phyloP scores from a whole-genome alignment of 2,329 filamentous ascomycete species.

The Neophaeococcomyces mojaviensis region DNA sequence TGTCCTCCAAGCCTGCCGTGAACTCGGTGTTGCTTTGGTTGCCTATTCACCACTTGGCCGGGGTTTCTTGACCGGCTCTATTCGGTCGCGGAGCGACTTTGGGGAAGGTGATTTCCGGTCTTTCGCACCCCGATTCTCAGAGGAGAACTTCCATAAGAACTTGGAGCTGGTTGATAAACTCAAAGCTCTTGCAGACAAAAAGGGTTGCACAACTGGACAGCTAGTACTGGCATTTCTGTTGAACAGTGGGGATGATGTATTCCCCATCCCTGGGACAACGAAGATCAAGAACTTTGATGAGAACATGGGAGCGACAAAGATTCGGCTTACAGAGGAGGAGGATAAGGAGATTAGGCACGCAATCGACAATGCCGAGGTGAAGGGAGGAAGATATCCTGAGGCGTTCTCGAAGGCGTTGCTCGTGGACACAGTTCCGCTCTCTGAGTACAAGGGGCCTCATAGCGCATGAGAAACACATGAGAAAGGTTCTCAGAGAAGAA shows the following conservation, averaged over 20 bases:
- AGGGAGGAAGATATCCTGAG: constrained; percentile 21
- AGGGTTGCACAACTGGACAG: constrained; percentile 50
- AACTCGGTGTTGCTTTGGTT: constrained; percentile 50
- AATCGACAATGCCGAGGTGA: constrained; percentile 19
- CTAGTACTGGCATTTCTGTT: constrained; percentile 58
- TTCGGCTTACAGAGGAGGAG: constrained; percentile 22
- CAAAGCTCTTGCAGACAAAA: constrained; percentile 43
- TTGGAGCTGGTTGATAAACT: constrained; percentile 47
- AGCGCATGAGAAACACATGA: background rate
- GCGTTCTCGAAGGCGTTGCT: constrained; percentile 13
- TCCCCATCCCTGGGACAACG: constrained; percentile 25
- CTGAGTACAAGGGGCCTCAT: constrained; percentile 10
- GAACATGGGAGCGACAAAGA: constrained; percentile 20
- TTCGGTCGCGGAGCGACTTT: constrained; percentile 33
- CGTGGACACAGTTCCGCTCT: constrained; percentile 19
- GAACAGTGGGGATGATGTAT: constrained; percentile 50
- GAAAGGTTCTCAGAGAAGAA: background rate
- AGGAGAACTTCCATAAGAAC: constrained; percentile 53
- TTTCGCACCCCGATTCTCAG: constrained; percentile 42
- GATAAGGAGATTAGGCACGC: constrained; percentile 29
- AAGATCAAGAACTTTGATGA: constrained; percentile 24
- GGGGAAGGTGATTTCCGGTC: constrained; percentile 41
- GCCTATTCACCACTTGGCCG: constrained; percentile 54
- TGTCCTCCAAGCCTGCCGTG: constrained; percentile 36
- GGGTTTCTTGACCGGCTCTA: constrained; percentile 46